These are phyloP conservation scores for Capsella rubella DNA, from an alignment of 441 rosid genomes.

Conservation along the genomic window DNA sequence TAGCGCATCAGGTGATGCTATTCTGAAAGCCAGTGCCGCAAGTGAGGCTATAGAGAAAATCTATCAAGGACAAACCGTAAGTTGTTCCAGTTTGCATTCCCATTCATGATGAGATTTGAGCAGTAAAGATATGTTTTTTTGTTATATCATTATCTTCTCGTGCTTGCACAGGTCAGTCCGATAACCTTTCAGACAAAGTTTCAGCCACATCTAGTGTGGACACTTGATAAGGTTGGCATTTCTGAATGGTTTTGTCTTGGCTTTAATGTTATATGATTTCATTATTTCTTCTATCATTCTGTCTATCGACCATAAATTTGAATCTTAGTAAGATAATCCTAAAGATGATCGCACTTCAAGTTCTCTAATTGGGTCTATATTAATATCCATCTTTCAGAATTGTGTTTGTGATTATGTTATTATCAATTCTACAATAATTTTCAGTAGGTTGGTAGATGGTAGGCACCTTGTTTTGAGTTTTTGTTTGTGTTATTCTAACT, in stretches of 20 bases:
- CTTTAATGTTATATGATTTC: constrained; percentile 3
- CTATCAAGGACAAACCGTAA: constrained; percentile 84
- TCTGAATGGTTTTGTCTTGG: constrained; percentile 1
- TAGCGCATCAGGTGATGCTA: constrained; percentile 94
- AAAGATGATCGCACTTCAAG: constrained; percentile 6
- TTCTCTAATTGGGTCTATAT: constrained; percentile 2
- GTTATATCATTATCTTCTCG: neutral
- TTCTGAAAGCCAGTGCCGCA: constrained; percentile 96
- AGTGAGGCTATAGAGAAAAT: constrained; percentile 94
- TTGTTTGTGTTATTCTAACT: neutral
- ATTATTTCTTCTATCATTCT: constrained; percentile 3
- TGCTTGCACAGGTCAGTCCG: constrained; percentile 71
- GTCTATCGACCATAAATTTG: neutral
- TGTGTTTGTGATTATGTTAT: neutral
- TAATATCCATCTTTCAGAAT: neutral
- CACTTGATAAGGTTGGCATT: constrained; percentile 80
- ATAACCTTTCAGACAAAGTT: constrained; percentile 80
- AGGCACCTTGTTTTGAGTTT: constrained; percentile 4
- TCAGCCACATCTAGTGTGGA: constrained; percentile 92
- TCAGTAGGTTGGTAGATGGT: neutral
- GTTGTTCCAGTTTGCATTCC: constrained; percentile 29
- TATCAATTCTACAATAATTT: neutral
- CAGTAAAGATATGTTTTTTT: constrained; percentile 3
- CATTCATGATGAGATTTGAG: constrained; percentile 16
- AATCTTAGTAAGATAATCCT: neutral